Evolutionary conservation across 1,284 basidiomycete species (phyloP), one percentile per base, ranked within the genome.

Genomic region (Ceraceosorus bombacis): DNA sequence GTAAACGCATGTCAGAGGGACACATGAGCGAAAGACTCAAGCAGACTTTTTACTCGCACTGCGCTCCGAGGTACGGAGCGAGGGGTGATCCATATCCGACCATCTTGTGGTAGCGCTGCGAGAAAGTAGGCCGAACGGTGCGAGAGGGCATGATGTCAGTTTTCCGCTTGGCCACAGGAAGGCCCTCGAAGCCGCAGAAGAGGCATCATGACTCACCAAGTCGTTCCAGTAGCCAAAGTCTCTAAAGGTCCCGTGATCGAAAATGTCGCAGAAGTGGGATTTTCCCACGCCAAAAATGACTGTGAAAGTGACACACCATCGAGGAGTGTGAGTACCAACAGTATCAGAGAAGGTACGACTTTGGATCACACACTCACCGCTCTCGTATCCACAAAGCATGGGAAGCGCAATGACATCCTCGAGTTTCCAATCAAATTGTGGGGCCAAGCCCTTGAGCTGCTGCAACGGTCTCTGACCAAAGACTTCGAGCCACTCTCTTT

Each of bases 351-450:
- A 27, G 3, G 27, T 27, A 2, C 27, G 27, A 27, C 3, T 27
- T 27, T 27, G 27, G 27, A 27, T 27, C 27, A 27, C 27, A 27
- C 27, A 3, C 27, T 27, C 27, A 27, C 27, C 27, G 27, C 27
- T 71, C 61, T 81, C 79, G 65, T 81, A 81, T 1, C 79, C 80
- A 67, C 78, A 65, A 49, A 79, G 69, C 79, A 80, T 79, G 53
- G 73, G 78, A 7, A 54, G 10, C 2, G 57, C 51, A 39, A 80
- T 71, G 39, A 80, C 69, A 61, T 80, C 79, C 41, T 72, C 62
- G 27, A 80, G 59, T 37, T 70, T 60, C n/a, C 69, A 68, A 7
- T 68, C 64, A 43, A 78, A 58, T n/a, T 41, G 12, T 1, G 61
- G 60, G 10, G 75, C 71, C 43, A 69, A 49, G 0, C 54, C 49